A percentile compares a stretch with the other conserved stretches of the same genome.
These are phyloP conservation scores for Gymnopilus dilepis DNA, from an alignment of 768 basidiomycete species.

Conservation along the genomic window DNA sequence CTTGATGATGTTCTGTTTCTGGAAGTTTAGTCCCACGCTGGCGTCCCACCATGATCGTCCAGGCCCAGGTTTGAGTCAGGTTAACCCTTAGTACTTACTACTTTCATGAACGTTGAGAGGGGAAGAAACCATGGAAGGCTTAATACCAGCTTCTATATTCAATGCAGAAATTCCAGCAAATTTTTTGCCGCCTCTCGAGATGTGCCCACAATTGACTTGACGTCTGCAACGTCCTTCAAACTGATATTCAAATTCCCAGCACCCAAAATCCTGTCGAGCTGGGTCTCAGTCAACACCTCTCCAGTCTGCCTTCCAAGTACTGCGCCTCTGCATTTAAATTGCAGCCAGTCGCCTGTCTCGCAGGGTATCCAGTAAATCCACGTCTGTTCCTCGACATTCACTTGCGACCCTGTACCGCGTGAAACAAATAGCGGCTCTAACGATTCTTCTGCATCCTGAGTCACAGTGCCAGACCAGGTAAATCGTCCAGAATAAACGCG, in stretches of 20 bases:
- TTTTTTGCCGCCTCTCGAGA: neutral
- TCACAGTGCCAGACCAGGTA: neutral
- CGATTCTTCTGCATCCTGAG: neutral
- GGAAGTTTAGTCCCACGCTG: no score
- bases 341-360: slow-evolving; percentile 25
- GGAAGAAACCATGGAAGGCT: no score
- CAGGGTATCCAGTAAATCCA: slow-evolving; percentile 37
- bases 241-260: slow-evolving; percentile 21
- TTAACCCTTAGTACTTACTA: no score
- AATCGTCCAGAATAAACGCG: neutral
- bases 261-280: neutral
- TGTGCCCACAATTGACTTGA: neutral
- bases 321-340: slow-evolving; percentile 17
- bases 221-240: slow-evolving; percentile 13
- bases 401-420: neutral
- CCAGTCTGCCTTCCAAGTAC: slow-evolving; percentile 8
- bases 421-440: neutral
- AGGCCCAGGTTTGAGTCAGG: no score
- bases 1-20: neutral
- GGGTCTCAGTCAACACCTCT: neutral
- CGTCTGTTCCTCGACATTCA: neutral
- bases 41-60: no score
- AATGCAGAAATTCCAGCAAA: neutral
- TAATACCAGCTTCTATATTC: neutral
- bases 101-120: no score